Base-by-base conservation (phyloP, 2,329 filamentous ascomycete species). In the Trichoderma cornu-damae region DNA sequence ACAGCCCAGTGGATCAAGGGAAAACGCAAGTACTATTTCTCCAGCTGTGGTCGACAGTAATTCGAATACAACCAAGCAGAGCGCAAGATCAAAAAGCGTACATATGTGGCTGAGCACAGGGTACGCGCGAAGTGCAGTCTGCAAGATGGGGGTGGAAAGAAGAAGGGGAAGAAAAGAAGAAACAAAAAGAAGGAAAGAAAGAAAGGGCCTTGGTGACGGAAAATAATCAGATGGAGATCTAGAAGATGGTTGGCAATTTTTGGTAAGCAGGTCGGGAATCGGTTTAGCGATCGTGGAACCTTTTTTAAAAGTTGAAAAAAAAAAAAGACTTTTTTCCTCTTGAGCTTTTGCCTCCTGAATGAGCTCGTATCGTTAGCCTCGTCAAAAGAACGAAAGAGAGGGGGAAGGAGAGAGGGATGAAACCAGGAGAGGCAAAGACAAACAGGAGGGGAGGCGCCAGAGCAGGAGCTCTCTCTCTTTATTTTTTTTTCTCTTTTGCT, bases 41-140 rank as follows among this genome's bases (percentile, higher is more conserved):
- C 43, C 26, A 44, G 30, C 34, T n/a, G 20, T 46, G 16, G 30
- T 32, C 30, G 40, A 54, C 51, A 54, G 51, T 38, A 40, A 35
- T 54, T 37, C 40, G 50, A 24, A 35, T 30, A 32, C 4, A 52
- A 18, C 8, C n/a, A n/a, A 42, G 38, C 28, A 32, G n/a, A n/a
- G 51, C 20, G 28, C 14, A 28, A 26, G 30, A 54, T 37, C 20
- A 28, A 28, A 38, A 37, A 11, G 20, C 47, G 32, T 32, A 14
- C 47, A 22, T 32, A 50, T 54, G 50, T 40, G 50, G 50, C 28
- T 44, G 42, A 44, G 50, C 50, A 28, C 38, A 46, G 26, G 51
- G 30, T 28, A 38, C 28, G 38, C 38, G 49, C 28, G 38, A 43
- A 43, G 37, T 43, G 49, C 49, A 52, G 26, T 52, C 49, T 52